Evolutionary conservation across 495 filamentous ascomycete genomes (phyloP), one percentile per base, ranked within the genome.

Genomic region (Xylaria venustula): DNA sequence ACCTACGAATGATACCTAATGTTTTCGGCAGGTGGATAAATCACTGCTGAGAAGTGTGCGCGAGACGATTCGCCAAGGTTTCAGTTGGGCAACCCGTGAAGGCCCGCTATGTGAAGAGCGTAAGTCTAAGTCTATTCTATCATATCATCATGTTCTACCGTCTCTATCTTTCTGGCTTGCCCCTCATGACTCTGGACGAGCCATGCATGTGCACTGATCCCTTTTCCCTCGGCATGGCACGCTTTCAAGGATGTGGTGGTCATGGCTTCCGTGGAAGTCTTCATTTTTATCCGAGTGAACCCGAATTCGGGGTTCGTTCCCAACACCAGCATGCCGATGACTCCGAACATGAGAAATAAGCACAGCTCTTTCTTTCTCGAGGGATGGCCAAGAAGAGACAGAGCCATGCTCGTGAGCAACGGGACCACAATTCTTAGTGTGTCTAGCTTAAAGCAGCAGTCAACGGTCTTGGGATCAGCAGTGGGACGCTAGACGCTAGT

Each of bases 21-120:
- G n/a, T 61, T 69, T 69, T 69, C 42, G 66, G 66, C 79, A 91
- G 77, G 89, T 97, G 62, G 91, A 98, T 75, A 93, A 93, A 75
- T 93, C 92, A 71, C 80, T 91, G 20, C 83, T 98, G n/a, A 85
- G 87, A 57, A 87, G 86, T 36, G 92, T 95, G 46, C 88, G 92
- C 55, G 94, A 98, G 71, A 91, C 88, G 14, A 90, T 98, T 63
- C 87, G 88, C 2, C 95, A 98, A 76, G 94, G 94, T 15, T 98
- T 98, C 75, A 90, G 85, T 69, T 98, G 94, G 94, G 94, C 90
- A 40, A 89, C 92, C 19, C 82, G 95, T 60, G 94, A 98, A 83
- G 94, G 94, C 8, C 94, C 94, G 19, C 78, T 98, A 11, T 98
- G 94, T 80, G 94, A 98, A 90, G 94, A 98, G 79, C 94, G 90